Base-by-base conservation (phyloP, 495 filamentous ascomycete genomes). In the Lasiosphaeria ovina region DNA sequence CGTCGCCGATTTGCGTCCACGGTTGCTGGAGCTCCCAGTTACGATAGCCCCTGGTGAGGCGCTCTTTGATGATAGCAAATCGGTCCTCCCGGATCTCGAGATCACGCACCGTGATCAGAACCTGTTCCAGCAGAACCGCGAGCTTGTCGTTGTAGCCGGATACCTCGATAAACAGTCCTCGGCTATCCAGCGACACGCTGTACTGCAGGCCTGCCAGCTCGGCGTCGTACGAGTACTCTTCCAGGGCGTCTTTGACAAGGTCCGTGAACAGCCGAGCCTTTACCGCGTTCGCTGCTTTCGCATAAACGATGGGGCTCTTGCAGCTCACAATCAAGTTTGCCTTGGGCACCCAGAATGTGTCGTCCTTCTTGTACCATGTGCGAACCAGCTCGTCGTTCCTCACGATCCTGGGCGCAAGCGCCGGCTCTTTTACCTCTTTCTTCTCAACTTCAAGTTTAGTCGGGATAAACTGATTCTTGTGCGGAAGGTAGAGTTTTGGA, bases 291-390 rank as follows among this genome's bases (percentile, higher is more conserved):
- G 86, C 85, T 3, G 94, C 90, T 4, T 89, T 92, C 3, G 89
- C 83, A 71, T 85, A 86, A 31, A 87, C 83, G 38, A 96, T 69
- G 5, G 92, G 89, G 58, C 89, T 97, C 61, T 89, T 84, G 62
- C 95, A 81, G 53, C 85, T 89, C 45, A 96, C 82, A 65, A 91
- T 82, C 14, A 97, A 72, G 63, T 89, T 96, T 0, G 87, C 94
- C 72, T 96, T 97, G 2, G 94, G 94, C 4, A 99, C 94, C 94
- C 94, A 99, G 76, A 97, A 99, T 0, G 86, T 90, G 66, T 99
- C 94, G 65, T 99, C 94, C 75, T 98, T 98, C 82, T 99, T 99
- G 76, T 85, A 97, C 94, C 94, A 99, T n/a, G 90, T 85, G 35
- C 94, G 86, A 3, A 89, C 85, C 7, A 85, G 75, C 17, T 89